phyloP scores from a whole-genome alignment of 352 stramenopile species.

The Globisporangium apiculatum region DNA sequence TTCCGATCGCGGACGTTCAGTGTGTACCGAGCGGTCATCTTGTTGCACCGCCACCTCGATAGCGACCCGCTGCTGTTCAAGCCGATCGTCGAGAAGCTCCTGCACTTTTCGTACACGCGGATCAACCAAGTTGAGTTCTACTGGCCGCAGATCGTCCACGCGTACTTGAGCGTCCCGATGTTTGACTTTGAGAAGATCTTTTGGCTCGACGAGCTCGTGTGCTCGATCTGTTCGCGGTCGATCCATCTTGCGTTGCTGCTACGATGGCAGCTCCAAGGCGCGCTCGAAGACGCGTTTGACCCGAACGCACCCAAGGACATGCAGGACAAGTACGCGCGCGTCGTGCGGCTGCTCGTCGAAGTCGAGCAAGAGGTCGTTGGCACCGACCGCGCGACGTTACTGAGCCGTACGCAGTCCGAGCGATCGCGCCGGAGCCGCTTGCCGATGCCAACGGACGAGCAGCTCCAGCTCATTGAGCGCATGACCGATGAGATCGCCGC shows the following conservation, averaged over 20 bases:
- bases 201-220: conserved; percentile 82
- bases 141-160: conserved; percentile 87
- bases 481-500: conserved; percentile 68
- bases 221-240: conserved; percentile 84
- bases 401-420: conserved; percentile 40
- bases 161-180: conserved; percentile 82
- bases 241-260: conserved; percentile 81
- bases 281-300: conserved; percentile 81
- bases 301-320: conserved; percentile 67
- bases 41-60: conserved; percentile 81
- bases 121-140: conserved; percentile 92
- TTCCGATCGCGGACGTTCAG: conserved; percentile 76
- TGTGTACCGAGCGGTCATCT: conserved; percentile 78
- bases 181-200: conserved; percentile 90
- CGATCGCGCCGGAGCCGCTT: conserved; percentile 51
- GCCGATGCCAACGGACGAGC: conserved; percentile 77
- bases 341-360: conserved; percentile 81
- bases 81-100: conserved; percentile 75
- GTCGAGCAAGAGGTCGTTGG: conserved; percentile 81
- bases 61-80: conserved; percentile 84
- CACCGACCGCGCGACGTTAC: conserved; percentile 51
- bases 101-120: conserved; percentile 82
- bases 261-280: conserved; percentile 82
- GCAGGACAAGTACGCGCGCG: conserved; percentile 81
- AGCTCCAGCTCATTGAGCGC: conserved; percentile 75